Percentiles rank a stretch among this genome's conserved stretches.
Evolutionary conservation across 73 alveolate species (phyloP).

Genomic region (Blepharisma japonicum): DNA sequence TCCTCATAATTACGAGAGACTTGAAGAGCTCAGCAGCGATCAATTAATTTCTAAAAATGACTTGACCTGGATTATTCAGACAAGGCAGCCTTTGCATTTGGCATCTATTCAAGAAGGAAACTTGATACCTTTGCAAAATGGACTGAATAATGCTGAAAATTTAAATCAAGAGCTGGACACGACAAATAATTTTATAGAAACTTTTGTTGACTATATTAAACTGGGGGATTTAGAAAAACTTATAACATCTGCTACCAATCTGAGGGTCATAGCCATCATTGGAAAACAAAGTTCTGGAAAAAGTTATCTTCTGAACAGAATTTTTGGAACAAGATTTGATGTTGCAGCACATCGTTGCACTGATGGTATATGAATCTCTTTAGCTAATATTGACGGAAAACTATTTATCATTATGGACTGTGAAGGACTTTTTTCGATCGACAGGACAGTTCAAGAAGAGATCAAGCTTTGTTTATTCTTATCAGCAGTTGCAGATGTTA

Average conservation of each 20-base stretch:
- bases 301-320: slow-evolving; percentile 59
- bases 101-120: slow-evolving; percentile 30
- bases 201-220: not conserved
- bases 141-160: slow-evolving; percentile 17
- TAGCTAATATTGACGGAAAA: slow-evolving; percentile 24
- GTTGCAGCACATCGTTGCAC: slow-evolving; percentile 75
- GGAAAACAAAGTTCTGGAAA: slow-evolving; percentile 68
- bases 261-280: slow-evolving; percentile 34
- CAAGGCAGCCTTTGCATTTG: slow-evolving; percentile 21
- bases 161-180: not conserved
- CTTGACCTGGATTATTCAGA: not conserved
- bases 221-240: slow-evolving; percentile 5
- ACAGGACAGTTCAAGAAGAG: slow-evolving; percentile 67
- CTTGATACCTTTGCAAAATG: slow-evolving; percentile 20
- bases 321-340: slow-evolving; percentile 69
- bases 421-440: slow-evolving; percentile 64
- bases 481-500: slow-evolving; percentile 52
- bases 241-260: not conserved
- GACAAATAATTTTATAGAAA: not conserved
- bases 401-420: slow-evolving; percentile 57
- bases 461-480: slow-evolving; percentile 46
- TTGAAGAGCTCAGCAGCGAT: not conserved
- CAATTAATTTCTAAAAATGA: not conserved
- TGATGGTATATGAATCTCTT: slow-evolving; percentile 74
- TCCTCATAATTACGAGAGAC: not conserved